These are phyloP conservation scores for Pichia ethanolica DNA, from an alignment of 805 yeast genomes.

Conservation along the genomic window DNA sequence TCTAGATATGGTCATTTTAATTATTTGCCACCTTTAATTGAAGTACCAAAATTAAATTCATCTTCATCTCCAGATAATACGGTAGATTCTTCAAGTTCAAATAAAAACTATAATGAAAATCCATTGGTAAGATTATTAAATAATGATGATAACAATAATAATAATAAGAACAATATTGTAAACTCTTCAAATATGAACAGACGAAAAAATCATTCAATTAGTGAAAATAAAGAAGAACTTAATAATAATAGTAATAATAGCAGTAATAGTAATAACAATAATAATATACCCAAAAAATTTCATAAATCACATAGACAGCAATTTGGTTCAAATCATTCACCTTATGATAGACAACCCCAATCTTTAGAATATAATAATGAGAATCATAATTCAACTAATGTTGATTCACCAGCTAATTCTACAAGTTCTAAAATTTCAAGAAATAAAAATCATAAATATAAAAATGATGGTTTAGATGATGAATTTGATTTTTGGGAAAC, in stretches of 20 bases:
- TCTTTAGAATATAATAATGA: not conserved
- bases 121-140: constrained; percentile 41
- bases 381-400: not conserved
- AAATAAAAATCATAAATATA: constrained; percentile 12
- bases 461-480: constrained; percentile 47
- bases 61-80: constrained; percentile 39
- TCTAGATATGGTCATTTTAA: constrained; percentile 65
- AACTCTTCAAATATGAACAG: too few relatives aligned
- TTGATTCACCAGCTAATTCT: not conserved
- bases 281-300: not conserved
- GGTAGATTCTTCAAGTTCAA: constrained; percentile 17
- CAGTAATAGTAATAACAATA: constrained; percentile 6
- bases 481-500: constrained; percentile 69
- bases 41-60: constrained; percentile 62
- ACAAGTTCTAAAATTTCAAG: not conserved
- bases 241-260: constrained; percentile 7
- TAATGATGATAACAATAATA: constrained; percentile 11
- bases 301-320: constrained; percentile 10
- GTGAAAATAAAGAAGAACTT: too few relatives aligned
- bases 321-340: constrained; percentile 7
- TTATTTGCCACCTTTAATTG: constrained; percentile 62
- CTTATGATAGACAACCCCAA: not conserved
- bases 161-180: too few relatives aligned
- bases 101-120: constrained; percentile 25
- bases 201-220: too few relatives aligned